Percentiles rank a stretch among this genome's conserved stretches.
These are phyloP conservation scores for Russula lepida DNA, from an alignment of 768 basidiomycete species.

Conservation along the genomic window DNA sequence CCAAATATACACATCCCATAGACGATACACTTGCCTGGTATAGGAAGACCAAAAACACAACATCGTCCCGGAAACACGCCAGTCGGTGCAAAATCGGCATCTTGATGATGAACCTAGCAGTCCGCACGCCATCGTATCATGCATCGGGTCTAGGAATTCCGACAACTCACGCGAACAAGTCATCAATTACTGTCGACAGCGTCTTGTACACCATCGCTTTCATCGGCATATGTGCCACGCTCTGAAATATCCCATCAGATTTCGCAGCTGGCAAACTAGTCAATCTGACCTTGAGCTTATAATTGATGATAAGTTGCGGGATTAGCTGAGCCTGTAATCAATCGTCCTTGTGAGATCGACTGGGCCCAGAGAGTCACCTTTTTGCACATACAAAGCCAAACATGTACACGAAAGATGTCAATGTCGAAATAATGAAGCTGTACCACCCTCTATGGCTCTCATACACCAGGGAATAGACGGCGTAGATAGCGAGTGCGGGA, in stretches of 20 bases:
- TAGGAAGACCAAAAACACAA: conserved; percentile 85
- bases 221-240: conserved; percentile 97
- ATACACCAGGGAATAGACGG: conserved; percentile 72
- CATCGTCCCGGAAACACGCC: conserved; percentile 83
- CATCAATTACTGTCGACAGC: conserved; percentile 83
- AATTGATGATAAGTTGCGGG: conserved; percentile 91
- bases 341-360: conserved; percentile 17
- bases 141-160: conserved; percentile 2
- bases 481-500: conserved; percentile 69
- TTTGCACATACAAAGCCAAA: conserved; percentile 85
- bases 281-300: conserved; percentile 76
- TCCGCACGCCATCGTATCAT: background rate
- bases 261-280: background rate
- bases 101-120: conserved; percentile 78
- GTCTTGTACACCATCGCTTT: conserved; percentile 97
- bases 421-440: conserved; percentile 86
- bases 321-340: conserved; percentile 65
- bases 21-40: conserved; percentile 61
- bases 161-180: conserved; percentile 72
- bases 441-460: conserved; percentile 93
- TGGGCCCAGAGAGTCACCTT: conserved; percentile 17
- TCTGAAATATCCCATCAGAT: conserved; percentile 36
- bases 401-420: conserved; percentile 91
- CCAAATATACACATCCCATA: no score
- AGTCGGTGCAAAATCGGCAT: conserved; percentile 94